Percentiles rank a stretch among this genome's conserved stretches.
These are phyloP conservation scores for Candida sanyaensis DNA, from an alignment of 1,139 yeast genomes.

Conservation along the genomic window DNA sequence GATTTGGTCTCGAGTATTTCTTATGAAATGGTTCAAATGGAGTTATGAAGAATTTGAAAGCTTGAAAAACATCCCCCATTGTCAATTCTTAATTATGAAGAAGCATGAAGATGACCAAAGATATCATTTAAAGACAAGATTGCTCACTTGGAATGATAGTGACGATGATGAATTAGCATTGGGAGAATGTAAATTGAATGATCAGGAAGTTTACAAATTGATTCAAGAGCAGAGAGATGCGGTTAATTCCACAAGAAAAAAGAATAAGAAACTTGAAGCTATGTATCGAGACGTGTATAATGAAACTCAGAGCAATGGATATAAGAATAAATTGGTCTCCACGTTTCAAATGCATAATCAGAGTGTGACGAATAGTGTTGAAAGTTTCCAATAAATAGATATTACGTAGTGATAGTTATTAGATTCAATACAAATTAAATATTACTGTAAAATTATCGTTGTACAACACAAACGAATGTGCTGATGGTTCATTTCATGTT, in stretches of 20 bases:
- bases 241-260: constrained; percentile 35
- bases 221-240: constrained; percentile 49
- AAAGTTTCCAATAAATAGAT: constrained; percentile 12
- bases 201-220: constrained; percentile 44
- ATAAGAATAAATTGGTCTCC: constrained; percentile 17
- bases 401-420: not conserved
- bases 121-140: constrained; percentile 52
- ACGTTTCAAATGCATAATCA: constrained; percentile 30
- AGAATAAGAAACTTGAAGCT: constrained; percentile 38
- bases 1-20: constrained; percentile 87
- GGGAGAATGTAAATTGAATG: constrained; percentile 35
- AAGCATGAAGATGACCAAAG: constrained; percentile 43
- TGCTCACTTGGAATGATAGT: constrained; percentile 63
- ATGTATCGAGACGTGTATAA: constrained; percentile 28
- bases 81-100: constrained; percentile 80
- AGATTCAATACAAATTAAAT: not conserved
- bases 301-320: constrained; percentile 12
- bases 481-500: not conserved
- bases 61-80: constrained; percentile 79
- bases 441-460: too few relatives aligned
- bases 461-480: not conserved
- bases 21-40: constrained; percentile 95
- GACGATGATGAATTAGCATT: constrained; percentile 41
- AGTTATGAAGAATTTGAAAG: constrained; percentile 85
- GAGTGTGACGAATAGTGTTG: constrained; percentile 29